Conservation (phyloP, 2,329 filamentous ascomycete genomes). For the Zymoseptoria brevis region DNA sequence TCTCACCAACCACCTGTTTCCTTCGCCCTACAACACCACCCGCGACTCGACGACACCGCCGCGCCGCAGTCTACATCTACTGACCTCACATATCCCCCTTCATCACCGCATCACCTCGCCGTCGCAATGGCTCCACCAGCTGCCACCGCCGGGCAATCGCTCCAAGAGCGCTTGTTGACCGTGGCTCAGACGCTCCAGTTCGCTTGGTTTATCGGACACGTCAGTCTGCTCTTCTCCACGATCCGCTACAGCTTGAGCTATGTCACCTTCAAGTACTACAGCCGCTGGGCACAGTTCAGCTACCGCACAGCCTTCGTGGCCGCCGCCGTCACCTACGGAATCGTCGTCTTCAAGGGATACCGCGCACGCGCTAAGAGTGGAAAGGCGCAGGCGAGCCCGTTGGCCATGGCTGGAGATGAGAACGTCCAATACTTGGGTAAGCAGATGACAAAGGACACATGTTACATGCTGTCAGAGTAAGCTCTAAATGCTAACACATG, state of each 20-base stretch:
- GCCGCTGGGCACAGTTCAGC: conserved; percentile 66
- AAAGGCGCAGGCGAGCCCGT: conserved; percentile 50
- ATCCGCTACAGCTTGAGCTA: conserved; percentile 78
- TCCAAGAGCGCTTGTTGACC: conserved; percentile 20
- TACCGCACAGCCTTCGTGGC: conserved; percentile 89
- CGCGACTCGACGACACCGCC: neutral
- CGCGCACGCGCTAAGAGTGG: conserved; percentile 73
- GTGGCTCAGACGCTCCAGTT: conserved; percentile 89
- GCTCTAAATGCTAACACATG: no score
- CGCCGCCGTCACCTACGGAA: conserved; percentile 87
- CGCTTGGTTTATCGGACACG: conserved; percentile 63
- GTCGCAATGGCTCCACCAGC: conserved; percentile 14
- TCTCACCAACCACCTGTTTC: neutral
- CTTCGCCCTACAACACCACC: neutral
- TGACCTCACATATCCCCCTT: neutral
- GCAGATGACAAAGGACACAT: conserved; percentile 38
- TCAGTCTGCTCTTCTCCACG: conserved; percentile 75
- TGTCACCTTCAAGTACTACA: conserved; percentile 80
- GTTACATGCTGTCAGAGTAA: no score
- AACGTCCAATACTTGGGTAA: conserved; percentile 95
- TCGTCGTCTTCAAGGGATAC: conserved; percentile 97
- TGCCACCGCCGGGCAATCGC: conserved; percentile 10
- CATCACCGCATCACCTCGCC: conserved; percentile 1
- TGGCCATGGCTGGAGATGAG: conserved; percentile 74
- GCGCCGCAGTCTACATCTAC: neutral